Evolutionary conservation across 1,139 yeast species (phyloP), one percentile per base, ranked within the genome.

Genomic region (Schizosaccharomyces versatilis): DNA sequence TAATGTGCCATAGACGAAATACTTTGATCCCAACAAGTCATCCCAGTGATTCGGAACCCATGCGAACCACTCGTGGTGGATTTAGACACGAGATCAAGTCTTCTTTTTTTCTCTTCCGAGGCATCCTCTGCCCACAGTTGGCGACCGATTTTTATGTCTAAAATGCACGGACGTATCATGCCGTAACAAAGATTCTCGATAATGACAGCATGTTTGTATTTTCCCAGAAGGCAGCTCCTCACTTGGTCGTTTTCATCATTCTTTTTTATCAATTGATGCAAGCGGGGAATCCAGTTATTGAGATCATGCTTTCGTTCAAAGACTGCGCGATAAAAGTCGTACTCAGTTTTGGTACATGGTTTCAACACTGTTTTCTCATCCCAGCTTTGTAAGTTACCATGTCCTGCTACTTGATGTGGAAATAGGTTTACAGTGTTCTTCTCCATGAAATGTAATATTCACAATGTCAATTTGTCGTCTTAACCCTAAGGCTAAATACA

Each of bases 81-180:
- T 1, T 68, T 64, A 49, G 93, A 75, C 0, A 90, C 96, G 47
- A 72, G 66, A 40, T 69, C 70, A 62, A 90, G 68, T 48, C 97
- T 65, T 49, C 68, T 68, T 15, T 69, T 71, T 63, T 90, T 90
- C 40, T 79, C 94, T 0, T 62, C 66, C 1, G 72, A 55, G 0
- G 84, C 77, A 5, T 69, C 67, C 3, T 71, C 72, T 66, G 88
- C 97, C 62, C 82, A 78, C 41, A 90, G 68, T 12, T 73, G 64
- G 5, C 78, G 67, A 0, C 98, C 98, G 6, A 90, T 71, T 64
- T 90, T 90, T 55, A 88, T 76, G 64, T 90, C 98, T 59, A 88
- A 63, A 2, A 90, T 74, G 57, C 83, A 76, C 0, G 98, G 97
- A 53, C 70, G 68, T 2, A 57, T 64, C 63, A 73, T 84, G 1